These are phyloP conservation scores for Botrytis galanthina DNA, from an alignment of 2,329 filamentous ascomycete genomes.

Conservation along the genomic window DNA sequence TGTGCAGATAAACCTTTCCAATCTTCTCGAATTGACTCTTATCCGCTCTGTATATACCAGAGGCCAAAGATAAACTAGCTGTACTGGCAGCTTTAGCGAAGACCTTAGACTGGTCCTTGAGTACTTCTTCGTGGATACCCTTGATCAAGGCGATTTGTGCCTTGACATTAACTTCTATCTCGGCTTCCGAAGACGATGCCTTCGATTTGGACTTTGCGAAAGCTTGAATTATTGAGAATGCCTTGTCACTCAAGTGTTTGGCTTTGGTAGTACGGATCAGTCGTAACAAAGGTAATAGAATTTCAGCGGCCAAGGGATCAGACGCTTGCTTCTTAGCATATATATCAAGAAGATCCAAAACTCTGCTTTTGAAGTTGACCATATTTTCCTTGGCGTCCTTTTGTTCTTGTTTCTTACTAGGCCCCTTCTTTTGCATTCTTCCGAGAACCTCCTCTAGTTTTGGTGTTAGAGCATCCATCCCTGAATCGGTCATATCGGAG, in stretches of 20 bases:
- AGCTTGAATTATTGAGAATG: slow-evolving; percentile 66
- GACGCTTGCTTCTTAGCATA: slow-evolving; percentile 77
- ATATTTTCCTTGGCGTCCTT: slow-evolving; percentile 86
- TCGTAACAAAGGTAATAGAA: slow-evolving; percentile 73
- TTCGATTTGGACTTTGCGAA: slow-evolving; percentile 68
- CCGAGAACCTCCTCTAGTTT: slow-evolving; percentile 84
- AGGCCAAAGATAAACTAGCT: slow-evolving; percentile 65
- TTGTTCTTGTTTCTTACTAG: slow-evolving; percentile 75
- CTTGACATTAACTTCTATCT: slow-evolving; percentile 43
- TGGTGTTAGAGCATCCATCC: slow-evolving; percentile 87
- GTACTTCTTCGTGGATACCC: slow-evolving; percentile 66
- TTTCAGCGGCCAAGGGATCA: slow-evolving; percentile 62
- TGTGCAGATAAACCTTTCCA: slow-evolving; percentile 62
- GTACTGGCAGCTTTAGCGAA: slow-evolving; percentile 75
- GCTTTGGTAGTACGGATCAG: slow-evolving; percentile 74
- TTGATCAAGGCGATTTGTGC: slow-evolving; percentile 53
- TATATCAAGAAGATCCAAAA: slow-evolving; percentile 82
- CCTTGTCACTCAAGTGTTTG: slow-evolving; percentile 72
- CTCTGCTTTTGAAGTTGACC: slow-evolving; percentile 90
- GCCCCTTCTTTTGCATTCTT: slow-evolving; percentile 61
- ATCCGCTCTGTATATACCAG: slow-evolving; percentile 56
- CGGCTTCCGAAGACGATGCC: slow-evolving; percentile 45
- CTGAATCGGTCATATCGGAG: slow-evolving; percentile 89
- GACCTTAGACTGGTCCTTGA: slow-evolving; percentile 60
- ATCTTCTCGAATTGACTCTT: slow-evolving; percentile 53